Evolutionary conservation across 1,139 yeast species (phyloP), one percentile per base, ranked within the genome.

Genomic region (Komagataea norvegica): DNA sequence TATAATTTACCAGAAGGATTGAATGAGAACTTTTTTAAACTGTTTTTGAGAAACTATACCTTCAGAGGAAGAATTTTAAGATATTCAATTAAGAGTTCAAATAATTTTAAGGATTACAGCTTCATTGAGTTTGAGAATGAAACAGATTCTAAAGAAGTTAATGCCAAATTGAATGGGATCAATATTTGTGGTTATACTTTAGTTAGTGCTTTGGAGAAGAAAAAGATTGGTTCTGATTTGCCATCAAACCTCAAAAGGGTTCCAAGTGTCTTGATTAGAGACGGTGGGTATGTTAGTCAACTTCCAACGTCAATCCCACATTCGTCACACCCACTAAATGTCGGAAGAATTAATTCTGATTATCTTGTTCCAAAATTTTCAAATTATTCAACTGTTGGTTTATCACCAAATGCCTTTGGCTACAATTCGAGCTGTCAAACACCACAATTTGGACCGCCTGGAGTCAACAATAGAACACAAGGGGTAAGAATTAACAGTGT

Each of bases 1-100:
- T 48, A 49, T 36, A 52, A 51, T 25, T 39, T 52, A 29, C 53
- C 56, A n/a, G 43, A 44, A n/a, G 40, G 44, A 2, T 42, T 51
- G 11, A 49, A 47, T 36, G 56, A 52, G 31, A 47, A 50, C 24
- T 53, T 53, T 29, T 53, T 53, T 42, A 50, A 51, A 34, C 32
- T 49, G 29, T 48, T 53, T 22, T 39, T 53, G 34, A 47, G 45
- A 38, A 41, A 37, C 11, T 52, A 52, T 31, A 34, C 40, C 2
- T 43, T 51, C 18, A 36, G 44, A 25, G 55, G 56, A 1, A 31
- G 34, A 6, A 43, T 51, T 13, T 22, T 48, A 19, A 47, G 42
- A 24, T 51, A 37, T 31, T 44, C 37, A 13, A 45, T 52, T 23
- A 37, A 32, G 18, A 14, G 30, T 6, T 30, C 44, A 9, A 40